A percentile compares a stretch with the other conserved stretches of the same genome.
These are phyloP conservation scores for Globisporangium apiculatum DNA, from an alignment of 352 stramenopile species.

Conservation along the genomic window DNA sequence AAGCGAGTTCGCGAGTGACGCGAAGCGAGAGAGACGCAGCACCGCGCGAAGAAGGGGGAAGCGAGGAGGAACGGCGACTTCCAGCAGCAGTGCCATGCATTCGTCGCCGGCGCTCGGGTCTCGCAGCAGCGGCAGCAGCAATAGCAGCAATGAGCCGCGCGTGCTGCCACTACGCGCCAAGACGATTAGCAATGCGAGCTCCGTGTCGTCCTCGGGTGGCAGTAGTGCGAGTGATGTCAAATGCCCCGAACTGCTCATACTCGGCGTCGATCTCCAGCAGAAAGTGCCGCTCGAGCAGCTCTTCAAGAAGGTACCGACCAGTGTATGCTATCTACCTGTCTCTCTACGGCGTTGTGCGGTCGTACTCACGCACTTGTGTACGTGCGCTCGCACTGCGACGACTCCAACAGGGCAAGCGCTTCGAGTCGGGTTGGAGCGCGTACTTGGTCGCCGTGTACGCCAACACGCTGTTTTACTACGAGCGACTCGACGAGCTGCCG, in stretches of 20 bases:
- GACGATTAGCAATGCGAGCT: constrained; percentile 10
- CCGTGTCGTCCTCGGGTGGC: constrained; percentile 1
- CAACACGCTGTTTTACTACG: constrained; percentile 60
- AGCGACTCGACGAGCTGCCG: constrained; percentile 38
- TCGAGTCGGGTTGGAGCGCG: constrained; percentile 53
- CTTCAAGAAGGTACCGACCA: constrained; percentile 34
- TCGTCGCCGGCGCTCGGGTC: not conserved
- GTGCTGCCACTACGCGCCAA: constrained; percentile 4
- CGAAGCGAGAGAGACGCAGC: no score
- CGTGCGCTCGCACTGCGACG: no score
- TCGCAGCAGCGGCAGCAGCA: constrained; percentile 3
- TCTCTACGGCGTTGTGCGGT: not conserved
- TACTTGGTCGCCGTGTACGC: constrained; percentile 58
- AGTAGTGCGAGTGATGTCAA: constrained; percentile 5
- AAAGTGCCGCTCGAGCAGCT: constrained; percentile 32
- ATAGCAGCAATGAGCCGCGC: not conserved
- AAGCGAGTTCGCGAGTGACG: no score
- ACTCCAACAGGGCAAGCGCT: constrained; percentile 33
- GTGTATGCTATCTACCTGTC: not conserved
- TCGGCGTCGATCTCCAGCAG: constrained; percentile 36
- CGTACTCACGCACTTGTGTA: no score
- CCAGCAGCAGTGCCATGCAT: not conserved
- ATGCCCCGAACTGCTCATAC: constrained; percentile 45
- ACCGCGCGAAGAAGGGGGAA: not conserved
- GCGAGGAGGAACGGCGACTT: no score